Base-by-base conservation (phyloP, 495 filamentous ascomycete genomes). In the Annulohypoxylon moriforme region DNA sequence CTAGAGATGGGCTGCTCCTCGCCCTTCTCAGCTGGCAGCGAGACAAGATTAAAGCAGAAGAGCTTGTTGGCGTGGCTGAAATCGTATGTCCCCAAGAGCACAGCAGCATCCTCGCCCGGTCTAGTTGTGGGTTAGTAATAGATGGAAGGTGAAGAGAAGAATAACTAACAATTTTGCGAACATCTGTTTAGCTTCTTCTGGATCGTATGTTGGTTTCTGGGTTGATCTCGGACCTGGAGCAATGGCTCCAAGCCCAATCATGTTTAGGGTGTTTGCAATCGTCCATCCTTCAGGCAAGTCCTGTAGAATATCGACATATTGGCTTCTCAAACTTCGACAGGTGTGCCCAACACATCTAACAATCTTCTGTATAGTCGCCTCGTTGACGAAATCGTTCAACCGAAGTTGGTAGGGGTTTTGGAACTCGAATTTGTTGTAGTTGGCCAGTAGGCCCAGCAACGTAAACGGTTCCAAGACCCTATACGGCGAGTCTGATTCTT, bases 381-480 rank as follows among this genome's bases (percentile, higher is more conserved):
- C 95, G 72, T 99, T 97, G 69, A 98, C 94, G 81, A 98, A 98
- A 77, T 99, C 96, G 76, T 96, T 94, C n/a, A 99, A 87, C 46
- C 95, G 91, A 66, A 96, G 82, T 75, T 95, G 92, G 75, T 99
- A 99, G 6, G 96, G 96, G 71, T 99, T 99, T 80, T 97, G 96
- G 64, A 96, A 93, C 81, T 99, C 96, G 74, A 98, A 99, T 80
- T 98, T 99, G 86, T 98, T 98, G 86, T 98, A 98, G 80, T 99
- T 99, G 71, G 92, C 93, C 60, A 99, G 82, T n/a, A 97, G 82
- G 7, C 95, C 96, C 4, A 97, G 82, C 40, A 98, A 85, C 29
- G 91, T 87, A 64, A 98, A 94, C 0, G 95, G 92, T 60, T 92
- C 88, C 25, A 93, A 84, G 50, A 86, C 87, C 69, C 88, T 82